These are phyloP conservation scores for Prosopis cineraria DNA, from an alignment of 306 rosid genomes.

Conservation along the genomic window DNA sequence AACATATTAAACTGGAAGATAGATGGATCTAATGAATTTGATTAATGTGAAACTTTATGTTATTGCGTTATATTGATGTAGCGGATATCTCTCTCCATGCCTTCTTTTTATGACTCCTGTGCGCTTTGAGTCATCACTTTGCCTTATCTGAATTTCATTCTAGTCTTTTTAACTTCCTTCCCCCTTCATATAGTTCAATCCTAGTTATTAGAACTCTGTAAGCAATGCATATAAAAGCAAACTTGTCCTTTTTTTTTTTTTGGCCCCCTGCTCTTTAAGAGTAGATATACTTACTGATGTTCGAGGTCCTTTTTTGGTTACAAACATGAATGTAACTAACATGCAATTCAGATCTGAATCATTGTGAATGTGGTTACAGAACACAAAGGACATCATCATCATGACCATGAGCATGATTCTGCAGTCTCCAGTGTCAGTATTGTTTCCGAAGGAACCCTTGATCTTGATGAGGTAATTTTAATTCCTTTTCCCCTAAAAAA, in stretches of 20 bases:
- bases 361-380: constrained; percentile 47
- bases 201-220: not conserved
- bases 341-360: not conserved
- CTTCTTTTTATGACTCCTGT: not conserved
- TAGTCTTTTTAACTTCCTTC: not conserved
- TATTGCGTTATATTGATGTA: no score
- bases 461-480: constrained; percentile 77
- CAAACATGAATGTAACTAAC: no score
- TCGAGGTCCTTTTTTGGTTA: not conserved
- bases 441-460: constrained; percentile 80
- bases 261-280: not conserved
- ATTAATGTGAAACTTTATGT: constrained; percentile 17
- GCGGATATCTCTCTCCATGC: not conserved
- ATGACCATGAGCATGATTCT: constrained; percentile 78
- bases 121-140: not conserved
- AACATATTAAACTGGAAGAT: constrained; percentile 17
- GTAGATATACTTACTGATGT: not conserved
- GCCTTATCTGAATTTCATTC: not conserved
- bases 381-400: constrained; percentile 58
- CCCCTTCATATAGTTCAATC: not conserved
- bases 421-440: constrained; percentile 81
- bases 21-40: constrained; percentile 19
- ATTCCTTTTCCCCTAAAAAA: not conserved
- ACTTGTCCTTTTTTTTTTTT: no score
- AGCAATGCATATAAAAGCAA: not conserved